A percentile compares a stretch with the other conserved stretches of the same genome.
Evolutionary conservation across 768 basidiomycete species (phyloP).

Genomic region (Kwoniella botswanensis): DNA sequence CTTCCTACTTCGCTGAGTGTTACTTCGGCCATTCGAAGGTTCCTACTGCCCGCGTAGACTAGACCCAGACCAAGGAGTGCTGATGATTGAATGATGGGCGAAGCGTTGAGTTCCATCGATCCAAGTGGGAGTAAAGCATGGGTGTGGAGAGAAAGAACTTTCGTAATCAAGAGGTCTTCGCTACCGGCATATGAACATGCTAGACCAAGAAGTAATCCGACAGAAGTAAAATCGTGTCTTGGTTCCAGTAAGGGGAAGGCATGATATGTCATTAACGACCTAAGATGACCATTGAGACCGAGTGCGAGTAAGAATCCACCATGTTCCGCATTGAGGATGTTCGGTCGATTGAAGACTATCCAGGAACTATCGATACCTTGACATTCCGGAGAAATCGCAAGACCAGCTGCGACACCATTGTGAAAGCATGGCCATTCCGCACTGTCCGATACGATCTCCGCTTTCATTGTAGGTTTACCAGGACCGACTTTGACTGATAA

Average conservation of each 20-base stretch:
- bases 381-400: conserved; percentile 78
- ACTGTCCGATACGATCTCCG: conserved; percentile 74
- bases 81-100: conserved; percentile 85
- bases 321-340: conserved; percentile 86
- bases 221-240: conserved; percentile 93
- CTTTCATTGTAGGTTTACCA: conserved; percentile 57
- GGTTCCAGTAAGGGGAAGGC: conserved; percentile 93
- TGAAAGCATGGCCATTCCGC: conserved; percentile 95
- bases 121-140: conserved; percentile 88
- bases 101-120: conserved; percentile 84
- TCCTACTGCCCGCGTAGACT: conserved; percentile 83
- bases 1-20: conserved; percentile 82
- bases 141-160: conserved; percentile 87
- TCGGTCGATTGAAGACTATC: conserved; percentile 91
- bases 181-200: conserved; percentile 87
- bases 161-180: conserved; percentile 84
- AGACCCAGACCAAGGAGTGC: conserved; percentile 86
- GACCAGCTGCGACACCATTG: conserved; percentile 90
- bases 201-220: conserved; percentile 90
- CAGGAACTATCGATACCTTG: conserved; percentile 85
- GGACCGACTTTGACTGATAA: conserved; percentile 57
- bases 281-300: conserved; percentile 88
- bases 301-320: conserved; percentile 95
- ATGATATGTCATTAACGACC: conserved; percentile 89
- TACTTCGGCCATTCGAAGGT: conserved; percentile 90